Conservation (phyloP, 139 green algal species). For the Parachlorella kessleri region DNA sequence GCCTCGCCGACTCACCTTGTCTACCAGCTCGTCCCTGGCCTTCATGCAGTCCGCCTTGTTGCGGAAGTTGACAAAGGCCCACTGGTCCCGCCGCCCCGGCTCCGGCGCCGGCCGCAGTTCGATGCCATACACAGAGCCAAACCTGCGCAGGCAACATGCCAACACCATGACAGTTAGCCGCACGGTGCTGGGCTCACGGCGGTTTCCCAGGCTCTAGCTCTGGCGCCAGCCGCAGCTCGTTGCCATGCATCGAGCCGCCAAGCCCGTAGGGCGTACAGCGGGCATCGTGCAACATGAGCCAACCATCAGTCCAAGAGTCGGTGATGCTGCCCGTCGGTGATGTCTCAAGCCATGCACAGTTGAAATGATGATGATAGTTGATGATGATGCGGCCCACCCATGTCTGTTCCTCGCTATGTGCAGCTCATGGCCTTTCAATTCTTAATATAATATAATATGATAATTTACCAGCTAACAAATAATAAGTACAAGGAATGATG, state of each 20-base stretch:
- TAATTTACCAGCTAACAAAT: too few relatives aligned
- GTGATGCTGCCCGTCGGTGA: too few relatives aligned
- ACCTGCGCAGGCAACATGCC: background rate
- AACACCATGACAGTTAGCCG: background rate
- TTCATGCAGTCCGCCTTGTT: background rate
- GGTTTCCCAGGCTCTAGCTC: background rate
- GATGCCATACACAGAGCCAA: conserved; percentile 18
- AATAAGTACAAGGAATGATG: too few relatives aligned
- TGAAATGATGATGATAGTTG: too few relatives aligned
- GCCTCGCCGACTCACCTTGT: conserved; percentile 2
- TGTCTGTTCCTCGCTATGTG: too few relatives aligned
- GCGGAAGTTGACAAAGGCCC: conserved; percentile 32
- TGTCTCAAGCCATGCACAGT: too few relatives aligned
- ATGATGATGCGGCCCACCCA: too few relatives aligned
- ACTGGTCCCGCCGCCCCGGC: conserved; percentile 21
- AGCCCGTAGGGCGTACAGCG: too few relatives aligned
- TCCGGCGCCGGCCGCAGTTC: conserved; percentile 29
- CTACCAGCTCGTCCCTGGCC: conserved; percentile 8
- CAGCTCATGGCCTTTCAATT: too few relatives aligned
- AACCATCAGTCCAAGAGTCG: too few relatives aligned
- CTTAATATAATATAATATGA: too few relatives aligned
- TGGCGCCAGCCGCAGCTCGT: background rate
- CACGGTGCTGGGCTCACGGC: background rate
- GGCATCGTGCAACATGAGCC: too few relatives aligned
- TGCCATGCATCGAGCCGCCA: background rate